Conservation (phyloP, 352 stramenopile species). For the Aphanomyces invadans region DNA sequence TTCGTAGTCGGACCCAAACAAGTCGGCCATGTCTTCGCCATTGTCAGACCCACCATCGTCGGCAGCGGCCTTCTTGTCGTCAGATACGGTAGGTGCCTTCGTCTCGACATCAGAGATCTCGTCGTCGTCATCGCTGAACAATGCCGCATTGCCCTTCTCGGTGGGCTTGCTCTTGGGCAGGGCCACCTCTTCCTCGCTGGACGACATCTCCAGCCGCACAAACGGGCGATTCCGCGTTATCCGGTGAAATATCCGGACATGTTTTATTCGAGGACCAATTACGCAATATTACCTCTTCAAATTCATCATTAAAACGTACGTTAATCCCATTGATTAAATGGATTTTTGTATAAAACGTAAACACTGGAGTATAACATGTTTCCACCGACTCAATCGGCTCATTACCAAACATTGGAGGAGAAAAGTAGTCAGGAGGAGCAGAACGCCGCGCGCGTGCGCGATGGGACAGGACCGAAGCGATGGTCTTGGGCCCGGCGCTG, state of each 20-base stretch:
- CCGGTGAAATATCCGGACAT: slow-evolving; percentile 9
- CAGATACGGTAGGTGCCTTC: not conserved
- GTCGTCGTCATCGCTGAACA: slow-evolving; percentile 13
- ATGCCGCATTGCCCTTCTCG: not conserved
- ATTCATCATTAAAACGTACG: too few relatives aligned
- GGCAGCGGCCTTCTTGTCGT: not conserved
- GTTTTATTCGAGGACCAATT: too few relatives aligned
- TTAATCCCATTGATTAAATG: too few relatives aligned
- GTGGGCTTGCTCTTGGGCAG: slow-evolving; percentile 5
- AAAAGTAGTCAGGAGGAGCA: too few relatives aligned
- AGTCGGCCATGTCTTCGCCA: slow-evolving; percentile 81
- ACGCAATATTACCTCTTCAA: too few relatives aligned
- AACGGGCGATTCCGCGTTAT: not conserved
- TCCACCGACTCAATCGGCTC: not conserved
- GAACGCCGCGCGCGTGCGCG: not conserved
- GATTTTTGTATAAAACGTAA: not conserved
- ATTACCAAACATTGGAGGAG: too few relatives aligned
- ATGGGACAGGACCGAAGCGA: not conserved
- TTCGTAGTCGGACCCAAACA: slow-evolving; percentile 85
- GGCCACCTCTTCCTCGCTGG: slow-evolving; percentile 4
- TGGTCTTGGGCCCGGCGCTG: not conserved
- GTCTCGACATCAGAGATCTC: slow-evolving; percentile 8
- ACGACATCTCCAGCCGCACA: slow-evolving; percentile 10
- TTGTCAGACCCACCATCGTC: slow-evolving; percentile 40
- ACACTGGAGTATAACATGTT: slow-evolving; percentile 1